These are phyloP conservation scores for Hemisphaericaspora nanyangensis DNA, from an alignment of 805 yeast genomes.

Conservation along the genomic window DNA sequence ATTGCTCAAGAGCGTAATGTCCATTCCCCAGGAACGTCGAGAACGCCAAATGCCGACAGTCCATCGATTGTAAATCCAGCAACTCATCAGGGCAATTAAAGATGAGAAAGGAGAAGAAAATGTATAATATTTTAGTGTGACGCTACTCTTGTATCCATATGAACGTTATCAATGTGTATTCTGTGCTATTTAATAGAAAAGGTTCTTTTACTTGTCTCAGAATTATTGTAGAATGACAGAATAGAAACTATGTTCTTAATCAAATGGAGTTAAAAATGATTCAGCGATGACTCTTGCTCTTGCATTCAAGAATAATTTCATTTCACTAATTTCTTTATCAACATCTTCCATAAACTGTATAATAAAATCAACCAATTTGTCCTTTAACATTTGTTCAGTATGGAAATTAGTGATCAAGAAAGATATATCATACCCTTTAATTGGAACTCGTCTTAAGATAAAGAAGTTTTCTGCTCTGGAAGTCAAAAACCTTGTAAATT, in stretches of 20 bases:
- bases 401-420: constrained; percentile 91
- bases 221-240: too few species aligned
- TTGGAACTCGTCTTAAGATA: constrained; percentile 86
- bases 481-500: constrained; percentile 88
- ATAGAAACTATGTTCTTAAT: constrained; percentile 40
- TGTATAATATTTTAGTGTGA: not conserved
- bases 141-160: not conserved
- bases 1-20: not conserved
- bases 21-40: not conserved
- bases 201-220: too few species aligned
- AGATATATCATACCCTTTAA: constrained; percentile 88
- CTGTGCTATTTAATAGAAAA: not conserved
- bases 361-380: constrained; percentile 91
- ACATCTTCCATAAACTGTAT: constrained; percentile 99
- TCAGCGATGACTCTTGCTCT: constrained; percentile 98
- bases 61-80: constrained; percentile 17
- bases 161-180: not conserved
- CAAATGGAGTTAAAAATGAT: constrained; percentile 87
- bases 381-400: constrained; percentile 93
- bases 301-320: constrained; percentile 94
- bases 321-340: constrained; percentile 96
- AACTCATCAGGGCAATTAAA: not conserved
- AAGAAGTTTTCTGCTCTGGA: constrained; percentile 94
- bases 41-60: constrained; percentile 15
- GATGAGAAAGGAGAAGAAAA: not conserved